phyloP scores from a whole-genome alignment of 176 grass and related monocot species.

The maize (Zea mays) region Zm-B73-REFERENCE-NAM-5.0 NC_050100.1:205512001-205512500 shows the following conservation, averaged over 20 bases:
- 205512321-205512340: neutral
- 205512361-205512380: constrained; percentile 62
- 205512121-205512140: neutral
- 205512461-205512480: constrained; percentile 42
- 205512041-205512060: neutral
- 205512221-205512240: neutral
- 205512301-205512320: neutral
- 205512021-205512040: neutral
- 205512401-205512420: constrained; percentile 86
- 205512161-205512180: constrained; percentile 1
- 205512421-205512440: constrained; percentile 79
- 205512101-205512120: neutral
- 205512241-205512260: neutral
- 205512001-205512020: neutral
- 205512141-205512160: neutral
- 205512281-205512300: neutral
- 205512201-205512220: neutral
- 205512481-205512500: neutral
- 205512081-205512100: neutral
- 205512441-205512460: constrained; percentile 77
- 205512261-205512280: neutral
- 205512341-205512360: neutral
- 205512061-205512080: neutral
- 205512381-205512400: constrained; percentile 81
- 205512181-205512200: neutral